These are phyloP conservation scores for Linnemannia hyalina DNA, from an alignment of 192 early-diverging fungal species.

Conservation along the genomic window DNA sequence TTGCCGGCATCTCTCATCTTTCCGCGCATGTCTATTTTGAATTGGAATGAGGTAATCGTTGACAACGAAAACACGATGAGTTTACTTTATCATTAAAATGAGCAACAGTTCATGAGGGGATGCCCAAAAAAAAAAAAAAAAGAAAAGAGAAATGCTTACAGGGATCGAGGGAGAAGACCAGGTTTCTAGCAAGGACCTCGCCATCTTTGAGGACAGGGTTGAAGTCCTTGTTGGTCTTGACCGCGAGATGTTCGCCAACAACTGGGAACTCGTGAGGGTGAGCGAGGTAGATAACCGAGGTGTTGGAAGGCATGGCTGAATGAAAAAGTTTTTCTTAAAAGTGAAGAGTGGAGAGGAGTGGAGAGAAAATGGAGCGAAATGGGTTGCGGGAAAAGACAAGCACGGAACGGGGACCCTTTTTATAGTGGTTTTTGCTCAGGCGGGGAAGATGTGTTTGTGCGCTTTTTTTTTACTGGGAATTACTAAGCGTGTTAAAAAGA, in stretches of 20 bases:
- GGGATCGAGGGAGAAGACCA: conserved; percentile 81
- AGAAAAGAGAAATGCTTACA: conserved; percentile 37
- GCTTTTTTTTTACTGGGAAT: background rate
- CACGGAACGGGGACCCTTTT: background rate
- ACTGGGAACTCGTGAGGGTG: conserved; percentile 60
- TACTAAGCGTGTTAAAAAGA: background rate
- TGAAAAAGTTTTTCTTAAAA: background rate
- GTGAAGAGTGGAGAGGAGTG: background rate
- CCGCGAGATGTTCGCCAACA: conserved; percentile 65
- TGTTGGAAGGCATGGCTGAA: conserved; percentile 58
- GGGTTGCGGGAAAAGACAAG: conserved; percentile 1
- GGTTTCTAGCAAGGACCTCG: conserved; percentile 70
- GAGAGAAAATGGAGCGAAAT: background rate
- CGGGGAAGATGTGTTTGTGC: background rate
- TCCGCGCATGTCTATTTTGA: conserved; percentile 68
- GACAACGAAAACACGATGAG: background rate
- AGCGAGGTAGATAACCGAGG: conserved; percentile 58
- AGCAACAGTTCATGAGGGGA: background rate
- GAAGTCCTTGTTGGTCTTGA: conserved; percentile 59
- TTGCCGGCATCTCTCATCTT: conserved; percentile 69
- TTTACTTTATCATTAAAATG: background rate
- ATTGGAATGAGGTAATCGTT: background rate
- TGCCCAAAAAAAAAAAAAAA: background rate
- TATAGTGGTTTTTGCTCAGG: background rate
- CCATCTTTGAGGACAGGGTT: conserved; percentile 64